Evolutionary conservation across 2,329 filamentous ascomycete genomes (phyloP), one percentile per base, ranked within the genome.

Genomic region (Nannizziopsis barbatae): DNA sequence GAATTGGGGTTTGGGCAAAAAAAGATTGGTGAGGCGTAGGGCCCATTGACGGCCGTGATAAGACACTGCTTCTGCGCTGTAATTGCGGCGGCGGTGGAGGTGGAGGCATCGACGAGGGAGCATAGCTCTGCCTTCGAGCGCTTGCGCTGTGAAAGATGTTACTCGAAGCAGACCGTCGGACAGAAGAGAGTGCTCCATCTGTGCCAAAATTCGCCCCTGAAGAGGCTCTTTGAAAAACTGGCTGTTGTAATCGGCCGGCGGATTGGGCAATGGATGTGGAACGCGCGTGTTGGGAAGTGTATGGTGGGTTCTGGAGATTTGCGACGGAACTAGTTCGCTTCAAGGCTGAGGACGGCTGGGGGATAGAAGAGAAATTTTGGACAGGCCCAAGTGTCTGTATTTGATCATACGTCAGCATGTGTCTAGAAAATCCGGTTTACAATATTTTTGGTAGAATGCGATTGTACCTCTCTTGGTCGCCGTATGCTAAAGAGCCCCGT

Each of bases 181-280:
- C 85, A 0, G 88, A 92, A 1, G 87, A 87, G 53, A 90, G 77
- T 47, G 86, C 87, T 56, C 83, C 71, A 42, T 93, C 86, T 31
- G 81, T 80, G 18, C 92, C 74, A 64, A 92, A 90, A 47, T 79
- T 77, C 27, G 87, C 87, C n/a, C 64, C 65, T 11, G 61, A 64
- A 0, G 86, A 90, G 0, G 87, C 93, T 55, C 88, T 84, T 60
- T 85, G 80, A 65, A 95, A 95, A 57, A 87, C 76, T 33, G 88
- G 88, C 64, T 95, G 90, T 60, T 79, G 86, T 9, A 89, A 88
- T 52, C 89, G 80, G 58, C 80, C 77, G 55, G 88, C 78, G 58
- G 87, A 89, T 53, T 95, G 86, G 58, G 89, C 90, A 65, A 93
- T 84, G 53, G 89, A 95, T 58, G 86, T 79, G 22, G 86, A 87